These are phyloP conservation scores for Paxillus ammoniavirescens DNA, from an alignment of 768 basidiomycete genomes.

Conservation along the genomic window DNA sequence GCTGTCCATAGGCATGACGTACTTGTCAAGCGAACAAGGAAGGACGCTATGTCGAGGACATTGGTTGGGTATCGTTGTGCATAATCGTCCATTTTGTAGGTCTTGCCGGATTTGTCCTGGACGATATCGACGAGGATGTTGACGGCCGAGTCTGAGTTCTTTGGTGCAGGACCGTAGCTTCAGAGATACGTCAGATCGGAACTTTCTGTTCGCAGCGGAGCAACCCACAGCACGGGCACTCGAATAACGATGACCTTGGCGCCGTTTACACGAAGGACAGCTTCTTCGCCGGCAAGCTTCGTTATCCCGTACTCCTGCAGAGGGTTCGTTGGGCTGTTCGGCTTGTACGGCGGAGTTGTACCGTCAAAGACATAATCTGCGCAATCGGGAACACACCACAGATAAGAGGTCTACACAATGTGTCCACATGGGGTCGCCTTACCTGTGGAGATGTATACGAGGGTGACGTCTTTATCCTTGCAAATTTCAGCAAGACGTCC, in stretches of 20 bases:
- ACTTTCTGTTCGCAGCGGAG: background rate
- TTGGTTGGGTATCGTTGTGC: slow-evolving; percentile 93
- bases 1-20: slow-evolving; percentile 15
- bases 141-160: slow-evolving; percentile 85
- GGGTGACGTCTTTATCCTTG: slow-evolving; percentile 55
- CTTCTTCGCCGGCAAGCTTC: slow-evolving; percentile 85
- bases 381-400: slow-evolving; percentile 1
- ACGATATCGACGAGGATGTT: slow-evolving; percentile 89
- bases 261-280: slow-evolving; percentile 58
- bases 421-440: background rate
- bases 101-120: slow-evolving; percentile 80
- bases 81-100: slow-evolving; percentile 94
- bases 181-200: slow-evolving; percentile 1
- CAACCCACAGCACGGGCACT: slow-evolving; percentile 81
- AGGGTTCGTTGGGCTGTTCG: slow-evolving; percentile 72
- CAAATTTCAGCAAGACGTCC: slow-evolving; percentile 68
- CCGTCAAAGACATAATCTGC: slow-evolving; percentile 97
- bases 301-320: slow-evolving; percentile 85
- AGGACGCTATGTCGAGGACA: slow-evolving; percentile 80
- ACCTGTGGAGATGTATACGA: slow-evolving; percentile 95
- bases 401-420: slow-evolving; percentile 4
- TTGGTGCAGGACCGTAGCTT: slow-evolving; percentile 85
- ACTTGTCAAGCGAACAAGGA: slow-evolving; percentile 78
- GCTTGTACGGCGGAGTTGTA: slow-evolving; percentile 84
- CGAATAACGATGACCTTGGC: slow-evolving; percentile 71